Conservation (phyloP, 176 grass and related monocot genomes). For the barley (Hordeum vulgare) region DNA sequence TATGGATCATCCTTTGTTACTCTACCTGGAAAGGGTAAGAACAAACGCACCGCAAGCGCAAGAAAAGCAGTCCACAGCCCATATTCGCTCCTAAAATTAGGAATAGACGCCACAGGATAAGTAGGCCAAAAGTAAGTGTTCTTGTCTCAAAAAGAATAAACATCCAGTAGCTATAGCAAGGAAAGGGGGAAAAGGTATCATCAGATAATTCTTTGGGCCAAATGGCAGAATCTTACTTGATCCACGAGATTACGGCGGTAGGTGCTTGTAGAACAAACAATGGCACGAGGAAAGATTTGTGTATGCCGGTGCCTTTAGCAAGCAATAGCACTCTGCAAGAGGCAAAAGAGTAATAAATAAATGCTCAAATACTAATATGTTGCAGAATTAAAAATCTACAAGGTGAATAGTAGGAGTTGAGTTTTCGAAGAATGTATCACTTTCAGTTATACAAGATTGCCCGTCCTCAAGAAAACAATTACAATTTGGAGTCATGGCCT, state of each 20-base stretch:
- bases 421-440: neutral
- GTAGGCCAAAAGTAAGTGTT: neutral
- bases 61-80: constrained; percentile 91
- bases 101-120: constrained; percentile 16
- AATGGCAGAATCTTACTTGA: constrained; percentile 64
- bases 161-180: neutral
- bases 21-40: constrained; percentile 86
- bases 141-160: neutral
- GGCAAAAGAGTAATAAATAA: neutral
- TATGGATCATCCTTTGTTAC: neutral
- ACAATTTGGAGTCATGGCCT: neutral
- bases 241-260: constrained; percentile 66
- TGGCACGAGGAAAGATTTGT: constrained; percentile 92
- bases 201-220: neutral
- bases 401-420: neutral
- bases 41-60: constrained; percentile 70
- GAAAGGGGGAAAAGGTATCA: constrained; percentile 7
- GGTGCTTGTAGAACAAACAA: constrained; percentile 87
- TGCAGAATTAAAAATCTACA: neutral
- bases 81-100: constrained; percentile 68
- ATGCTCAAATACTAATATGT: neutral
- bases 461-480: neutral
- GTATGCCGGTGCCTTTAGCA: constrained; percentile 78
- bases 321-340: constrained; percentile 76
- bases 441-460: neutral